phyloP scores from a whole-genome alignment of 345 rosid genomes.

The Excoecaria agallocha region DNA sequence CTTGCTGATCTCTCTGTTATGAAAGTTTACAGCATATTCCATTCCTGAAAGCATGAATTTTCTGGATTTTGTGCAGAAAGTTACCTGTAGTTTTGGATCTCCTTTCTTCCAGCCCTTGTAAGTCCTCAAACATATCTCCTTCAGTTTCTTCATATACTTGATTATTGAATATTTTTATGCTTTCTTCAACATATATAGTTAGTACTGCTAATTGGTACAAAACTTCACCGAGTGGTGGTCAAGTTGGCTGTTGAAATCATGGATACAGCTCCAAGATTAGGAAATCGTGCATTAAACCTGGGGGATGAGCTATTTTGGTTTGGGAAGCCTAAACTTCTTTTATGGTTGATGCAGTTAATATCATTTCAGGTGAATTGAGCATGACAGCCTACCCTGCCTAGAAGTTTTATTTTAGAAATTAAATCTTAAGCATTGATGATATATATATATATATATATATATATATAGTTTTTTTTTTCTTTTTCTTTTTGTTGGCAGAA shows the following conservation, averaged over 20 bases:
- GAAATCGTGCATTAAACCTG: conserved; percentile 39
- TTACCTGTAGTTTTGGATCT: conserved; percentile 58
- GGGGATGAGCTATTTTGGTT: conserved; percentile 72
- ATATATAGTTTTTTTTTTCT: background rate
- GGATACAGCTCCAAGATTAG: conserved; percentile 36
- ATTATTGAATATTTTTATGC: background rate
- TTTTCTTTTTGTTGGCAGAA: conserved; percentile 56
- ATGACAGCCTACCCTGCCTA: background rate
- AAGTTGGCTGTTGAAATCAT: conserved; percentile 62
- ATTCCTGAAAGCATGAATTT: conserved; percentile 9
- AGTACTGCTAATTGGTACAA: conserved; percentile 56
- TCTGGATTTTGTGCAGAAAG: conserved; percentile 40
- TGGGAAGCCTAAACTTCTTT: conserved; percentile 52
- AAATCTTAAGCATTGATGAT: background rate
- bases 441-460: too few relatives aligned
- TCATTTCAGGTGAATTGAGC: conserved; percentile 50
- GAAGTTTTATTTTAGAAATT: background rate
- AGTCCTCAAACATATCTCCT: conserved; percentile 22
- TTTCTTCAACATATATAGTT: conserved; percentile 28
- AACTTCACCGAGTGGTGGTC: conserved; percentile 62
- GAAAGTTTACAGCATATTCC: background rate
- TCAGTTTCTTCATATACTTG: conserved; percentile 8
- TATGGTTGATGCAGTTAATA: conserved; percentile 53
- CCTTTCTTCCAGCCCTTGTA: conserved; percentile 66
- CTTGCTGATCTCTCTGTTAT: background rate